phyloP scores from a whole-genome alignment of 106 monocot species.

The Phalaenopsis equestris region DNA sequence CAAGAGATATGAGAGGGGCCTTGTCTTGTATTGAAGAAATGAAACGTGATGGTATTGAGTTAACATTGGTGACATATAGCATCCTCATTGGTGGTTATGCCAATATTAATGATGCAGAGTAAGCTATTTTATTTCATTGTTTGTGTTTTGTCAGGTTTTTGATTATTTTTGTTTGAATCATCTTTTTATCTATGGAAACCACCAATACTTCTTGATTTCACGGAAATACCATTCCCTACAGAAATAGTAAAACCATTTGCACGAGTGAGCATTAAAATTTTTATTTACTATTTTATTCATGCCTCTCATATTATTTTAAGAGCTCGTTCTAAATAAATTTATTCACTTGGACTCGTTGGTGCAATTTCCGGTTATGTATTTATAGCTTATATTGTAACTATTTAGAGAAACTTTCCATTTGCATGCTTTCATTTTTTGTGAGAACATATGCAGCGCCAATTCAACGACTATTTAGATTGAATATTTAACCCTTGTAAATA shows the following conservation, averaged over 20 bases:
- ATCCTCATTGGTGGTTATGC: conserved; percentile 85
- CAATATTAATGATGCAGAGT: conserved; percentile 65
- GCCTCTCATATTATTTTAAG: background rate
- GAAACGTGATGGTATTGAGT: conserved; percentile 72
- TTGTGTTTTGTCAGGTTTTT: background rate
- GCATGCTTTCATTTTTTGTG: background rate
- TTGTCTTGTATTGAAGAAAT: conserved; percentile 87
- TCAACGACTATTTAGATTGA: background rate
- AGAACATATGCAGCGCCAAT: background rate
- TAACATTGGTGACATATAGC: conserved; percentile 91
- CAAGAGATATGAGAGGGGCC: conserved; percentile 97
- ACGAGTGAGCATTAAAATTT: background rate
- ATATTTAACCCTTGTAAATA: background rate
- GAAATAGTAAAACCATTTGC: background rate
- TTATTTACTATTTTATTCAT: background rate
- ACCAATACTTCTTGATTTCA: background rate
- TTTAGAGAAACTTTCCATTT: background rate
- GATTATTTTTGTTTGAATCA: background rate
- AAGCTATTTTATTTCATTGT: conserved; percentile 24
- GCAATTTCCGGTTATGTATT: background rate
- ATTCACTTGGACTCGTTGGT: background rate
- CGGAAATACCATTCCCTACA: background rate
- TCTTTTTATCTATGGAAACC: background rate
- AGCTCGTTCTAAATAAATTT: background rate
- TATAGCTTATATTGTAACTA: background rate